Evolutionary conservation across 495 filamentous ascomycete species (phyloP), one percentile per base, ranked within the genome.

Genomic region (Lasiosphaeria hispida): DNA sequence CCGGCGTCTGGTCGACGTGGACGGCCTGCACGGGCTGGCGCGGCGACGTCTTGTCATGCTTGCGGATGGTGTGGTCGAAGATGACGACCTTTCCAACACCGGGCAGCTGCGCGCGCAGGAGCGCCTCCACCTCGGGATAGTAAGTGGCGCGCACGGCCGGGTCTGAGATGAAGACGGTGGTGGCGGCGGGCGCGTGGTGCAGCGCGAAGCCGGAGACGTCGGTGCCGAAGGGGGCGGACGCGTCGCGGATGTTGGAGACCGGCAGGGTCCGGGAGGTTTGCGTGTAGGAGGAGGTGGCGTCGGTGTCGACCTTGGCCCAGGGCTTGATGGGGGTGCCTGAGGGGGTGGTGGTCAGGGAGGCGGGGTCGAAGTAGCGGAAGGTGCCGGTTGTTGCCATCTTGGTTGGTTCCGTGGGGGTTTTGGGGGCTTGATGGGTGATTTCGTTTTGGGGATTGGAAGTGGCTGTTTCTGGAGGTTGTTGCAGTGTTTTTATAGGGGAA

Each of bases 31-130:
- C 89, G 0, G 91, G 91, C 15, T 74, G 75, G 1, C 91, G 78
- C 0, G 75, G 61, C 0, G 90, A 77, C 7, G 68, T 59, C 0
- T 77, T 73, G 9, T 67, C 71, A 10, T 79, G 74, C 15, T 83
- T 77, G 3, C 91, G 87, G 73, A 95, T 87, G 10, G 91, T 96
- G 67, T 96, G 90, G 76, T 96, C 91, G 77, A 96, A 96, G 55
- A 96, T 75, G 54, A 89, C 72, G 14, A 95, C 75, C 42, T 82
- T 76, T 34, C 85, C 77, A 17, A 83, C 47, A 18, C 83, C 85
- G 3, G 85, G 80, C 3, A 91, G 73, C 41, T 83, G 72, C 5
- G 75, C 72, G 4, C 83, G 73, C 3, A 96, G 64, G 23, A 95
- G 73, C 0, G 80, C 65, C 67, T 90, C 84, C n/a, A 92, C 82